Evolutionary conservation across 805 yeast species (phyloP).

Genomic region (Candida palmyrensis): DNA sequence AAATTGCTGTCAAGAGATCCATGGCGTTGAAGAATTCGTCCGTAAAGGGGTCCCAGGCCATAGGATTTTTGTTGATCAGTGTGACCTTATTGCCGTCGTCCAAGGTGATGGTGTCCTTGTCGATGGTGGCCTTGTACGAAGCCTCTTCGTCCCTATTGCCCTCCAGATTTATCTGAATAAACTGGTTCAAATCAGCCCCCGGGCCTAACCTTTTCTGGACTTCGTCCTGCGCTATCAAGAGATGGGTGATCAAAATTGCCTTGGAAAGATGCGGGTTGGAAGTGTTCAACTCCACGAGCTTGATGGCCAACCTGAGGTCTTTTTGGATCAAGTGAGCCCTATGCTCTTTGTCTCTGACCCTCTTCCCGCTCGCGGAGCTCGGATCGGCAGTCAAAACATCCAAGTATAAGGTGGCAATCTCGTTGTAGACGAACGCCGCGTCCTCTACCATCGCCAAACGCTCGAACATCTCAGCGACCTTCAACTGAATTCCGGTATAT

Average conservation of each 20-base stretch:
- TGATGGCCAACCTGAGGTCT: slow-evolving; percentile 64
- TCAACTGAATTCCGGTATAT: slow-evolving; percentile 86
- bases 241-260: slow-evolving; percentile 57
- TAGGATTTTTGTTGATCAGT: slow-evolving; percentile 30
- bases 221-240: slow-evolving; percentile 62
- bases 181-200: slow-evolving; percentile 1
- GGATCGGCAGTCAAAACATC: slow-evolving; percentile 41
- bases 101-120: slow-evolving; percentile 12
- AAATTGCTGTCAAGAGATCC: slow-evolving; percentile 69
- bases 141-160: background rate
- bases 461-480: slow-evolving; percentile 84
- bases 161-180: background rate
- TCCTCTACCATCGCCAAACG: slow-evolving; percentile 54
- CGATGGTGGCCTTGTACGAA: slow-evolving; percentile 11
- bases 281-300: slow-evolving; percentile 54
- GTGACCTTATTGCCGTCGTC: slow-evolving; percentile 12
- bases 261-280: slow-evolving; percentile 45
- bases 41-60: slow-evolving; percentile 67
- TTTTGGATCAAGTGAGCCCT: slow-evolving; percentile 63
- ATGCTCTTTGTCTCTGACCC: slow-evolving; percentile 18
- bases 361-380: slow-evolving; percentile 19
- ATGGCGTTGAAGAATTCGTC: slow-evolving; percentile 76
- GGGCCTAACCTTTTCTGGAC: slow-evolving; percentile 39
- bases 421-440: slow-evolving; percentile 64
- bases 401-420: slow-evolving; percentile 55